These are phyloP conservation scores for Breviolum minutum DNA, from an alignment of 73 alveolate species.

Conservation along the genomic window DNA sequence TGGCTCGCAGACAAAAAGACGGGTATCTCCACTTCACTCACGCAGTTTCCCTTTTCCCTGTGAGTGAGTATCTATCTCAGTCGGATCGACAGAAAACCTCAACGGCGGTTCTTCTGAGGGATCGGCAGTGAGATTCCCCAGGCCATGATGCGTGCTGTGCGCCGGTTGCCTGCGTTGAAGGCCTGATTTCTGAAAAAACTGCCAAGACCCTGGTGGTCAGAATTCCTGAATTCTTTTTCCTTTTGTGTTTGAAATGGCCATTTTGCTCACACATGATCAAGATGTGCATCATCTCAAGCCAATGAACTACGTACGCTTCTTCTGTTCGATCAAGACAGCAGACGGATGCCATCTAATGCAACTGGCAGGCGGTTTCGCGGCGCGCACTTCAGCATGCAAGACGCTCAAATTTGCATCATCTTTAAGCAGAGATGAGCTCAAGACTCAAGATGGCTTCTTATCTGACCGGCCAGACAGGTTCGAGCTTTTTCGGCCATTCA, in stretches of 20 bases:
- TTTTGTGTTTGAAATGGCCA: background rate
- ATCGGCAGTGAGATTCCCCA: background rate
- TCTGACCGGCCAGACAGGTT: background rate
- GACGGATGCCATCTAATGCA: too few species aligned
- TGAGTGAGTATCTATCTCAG: constrained; percentile 31
- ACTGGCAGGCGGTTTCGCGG: constrained; percentile 20
- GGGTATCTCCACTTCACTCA: constrained; percentile 36
- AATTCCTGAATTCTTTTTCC: background rate
- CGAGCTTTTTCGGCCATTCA: constrained; percentile 38
- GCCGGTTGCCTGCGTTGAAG: constrained; percentile 60
- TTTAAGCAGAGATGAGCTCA: background rate
- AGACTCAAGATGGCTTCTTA: background rate
- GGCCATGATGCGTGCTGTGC: constrained; percentile 92
- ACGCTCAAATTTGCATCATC: background rate
- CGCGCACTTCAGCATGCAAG: constrained; percentile 25
- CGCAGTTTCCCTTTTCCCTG: constrained; percentile 34
- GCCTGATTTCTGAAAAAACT: background rate
- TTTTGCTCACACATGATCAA: background rate
- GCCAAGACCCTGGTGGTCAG: background rate
- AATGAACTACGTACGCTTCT: too few species aligned
- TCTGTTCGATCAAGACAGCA: too few species aligned
- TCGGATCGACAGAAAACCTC: background rate
- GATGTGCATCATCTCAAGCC: too few species aligned
- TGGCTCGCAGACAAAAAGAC: background rate
- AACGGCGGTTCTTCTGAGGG: background rate